These are phyloP conservation scores for Rhodotorula sp. DNA, from an alignment of 1,284 basidiomycete species.

Conservation along the genomic window DNA sequence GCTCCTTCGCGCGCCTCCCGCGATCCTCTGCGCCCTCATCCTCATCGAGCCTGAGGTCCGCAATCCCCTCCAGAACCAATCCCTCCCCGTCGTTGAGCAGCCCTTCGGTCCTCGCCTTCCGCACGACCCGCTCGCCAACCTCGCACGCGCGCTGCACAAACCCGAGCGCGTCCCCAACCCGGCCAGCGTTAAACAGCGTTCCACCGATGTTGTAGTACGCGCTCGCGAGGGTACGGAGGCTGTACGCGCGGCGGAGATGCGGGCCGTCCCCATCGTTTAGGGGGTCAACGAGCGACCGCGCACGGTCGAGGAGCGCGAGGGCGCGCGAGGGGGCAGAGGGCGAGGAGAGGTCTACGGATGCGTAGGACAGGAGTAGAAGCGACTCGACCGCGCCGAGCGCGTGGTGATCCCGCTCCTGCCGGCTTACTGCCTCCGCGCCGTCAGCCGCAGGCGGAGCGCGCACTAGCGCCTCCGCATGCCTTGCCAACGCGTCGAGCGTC, in stretches of 20 bases:
- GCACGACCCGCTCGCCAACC: conserved; percentile 37
- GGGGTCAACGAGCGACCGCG: conserved; percentile 15
- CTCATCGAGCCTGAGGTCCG: not conserved
- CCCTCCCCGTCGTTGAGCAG: not conserved
- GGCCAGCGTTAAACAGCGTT: conserved; percentile 49
- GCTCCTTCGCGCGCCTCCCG: conserved; percentile 38
- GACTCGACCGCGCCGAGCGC: conserved; percentile 39
- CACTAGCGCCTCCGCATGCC: not conserved
- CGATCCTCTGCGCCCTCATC: conserved; percentile 36
- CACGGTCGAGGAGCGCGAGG: conserved; percentile 15
- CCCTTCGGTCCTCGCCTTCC: not conserved
- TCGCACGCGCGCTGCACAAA: conserved; percentile 47
- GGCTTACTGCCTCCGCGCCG: not conserved
- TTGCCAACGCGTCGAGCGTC: conserved; percentile 18
- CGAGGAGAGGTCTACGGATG: conserved; percentile 23
- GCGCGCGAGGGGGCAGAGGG: conserved; percentile 16
- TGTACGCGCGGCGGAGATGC: conserved; percentile 21
- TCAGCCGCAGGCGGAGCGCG: not conserved
- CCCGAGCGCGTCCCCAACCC: conserved; percentile 44
- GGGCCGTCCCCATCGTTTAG: not conserved
- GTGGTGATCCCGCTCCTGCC: not conserved
- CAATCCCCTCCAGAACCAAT: not conserved
- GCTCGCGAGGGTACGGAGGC: conserved; percentile 47
- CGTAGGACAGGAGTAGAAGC: conserved; percentile 43
- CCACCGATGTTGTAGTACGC: conserved; percentile 53